Percentiles rank a stretch among this genome's conserved stretches.
Evolutionary conservation across 495 filamentous ascomycete genomes (phyloP).

Genomic region (Neurospora sublineolata): DNA sequence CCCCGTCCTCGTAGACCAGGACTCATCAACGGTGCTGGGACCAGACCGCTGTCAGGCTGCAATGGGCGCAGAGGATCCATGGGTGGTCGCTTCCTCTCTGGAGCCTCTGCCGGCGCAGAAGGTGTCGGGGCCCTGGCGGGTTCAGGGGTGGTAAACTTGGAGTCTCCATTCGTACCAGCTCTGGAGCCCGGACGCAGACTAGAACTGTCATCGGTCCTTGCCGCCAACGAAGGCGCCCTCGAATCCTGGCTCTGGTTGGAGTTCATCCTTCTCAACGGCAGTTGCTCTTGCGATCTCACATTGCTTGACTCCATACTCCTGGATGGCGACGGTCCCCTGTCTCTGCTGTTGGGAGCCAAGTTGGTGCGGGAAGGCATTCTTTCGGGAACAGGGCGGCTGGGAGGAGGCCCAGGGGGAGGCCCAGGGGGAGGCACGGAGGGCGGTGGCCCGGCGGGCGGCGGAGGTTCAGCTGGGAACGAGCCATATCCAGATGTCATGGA

Average conservation of each 20-base stretch:
- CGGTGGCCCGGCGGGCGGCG: conserved; percentile 6
- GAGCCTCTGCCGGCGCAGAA: conserved; percentile 28
- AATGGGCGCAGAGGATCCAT: conserved; percentile 38
- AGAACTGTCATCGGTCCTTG: conserved; percentile 35
- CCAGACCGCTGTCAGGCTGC: conserved; percentile 30
- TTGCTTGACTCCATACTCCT: conserved; percentile 33
- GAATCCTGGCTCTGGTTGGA: conserved; percentile 48
- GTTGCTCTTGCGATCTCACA: conserved; percentile 28
- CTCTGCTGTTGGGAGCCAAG: conserved; percentile 22
- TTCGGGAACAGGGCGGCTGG: conserved; percentile 8
- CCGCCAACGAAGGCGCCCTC: conserved; percentile 30
- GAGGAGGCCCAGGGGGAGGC: not conserved
- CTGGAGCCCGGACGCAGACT: conserved; percentile 40
- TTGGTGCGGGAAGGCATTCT: conserved; percentile 20
- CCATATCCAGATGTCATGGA: conserved; percentile 20
- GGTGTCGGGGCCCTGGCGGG: conserved; percentile 14
- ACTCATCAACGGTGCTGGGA: conserved; percentile 44
- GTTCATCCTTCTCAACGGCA: conserved; percentile 33
- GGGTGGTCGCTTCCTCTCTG: conserved; percentile 41
- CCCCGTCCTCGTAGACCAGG: conserved; percentile 26
- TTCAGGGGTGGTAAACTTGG: conserved; percentile 27
- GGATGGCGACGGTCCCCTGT: conserved; percentile 24
- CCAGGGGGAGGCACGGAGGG: not conserved
- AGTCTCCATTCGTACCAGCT: conserved; percentile 19
- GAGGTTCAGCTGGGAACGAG: not conserved